Conservation (phyloP, 2,329 filamentous ascomycete genomes). For the Alternaria tenuissima region DNA sequence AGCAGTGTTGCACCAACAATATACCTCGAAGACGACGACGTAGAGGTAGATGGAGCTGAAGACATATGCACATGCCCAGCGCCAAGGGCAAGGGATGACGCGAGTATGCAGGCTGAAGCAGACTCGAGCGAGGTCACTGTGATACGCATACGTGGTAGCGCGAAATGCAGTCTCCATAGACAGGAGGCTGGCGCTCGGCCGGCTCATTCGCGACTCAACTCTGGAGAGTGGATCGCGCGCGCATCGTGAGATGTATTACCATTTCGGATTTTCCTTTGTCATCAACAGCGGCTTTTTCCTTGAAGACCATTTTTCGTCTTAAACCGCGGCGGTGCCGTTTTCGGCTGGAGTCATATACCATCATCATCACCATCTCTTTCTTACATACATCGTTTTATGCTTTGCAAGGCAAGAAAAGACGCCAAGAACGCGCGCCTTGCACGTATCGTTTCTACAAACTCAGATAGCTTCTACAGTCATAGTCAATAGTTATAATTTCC, state of each 20-base stretch:
- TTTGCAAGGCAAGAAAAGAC: background rate
- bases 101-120: constrained; percentile 1
- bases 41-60: background rate
- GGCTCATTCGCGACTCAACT: background rate
- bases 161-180: background rate
- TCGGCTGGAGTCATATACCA: constrained; percentile 6
- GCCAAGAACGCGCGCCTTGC: background rate
- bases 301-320: background rate
- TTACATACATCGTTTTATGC: background rate
- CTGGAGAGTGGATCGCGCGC: background rate
- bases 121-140: constrained; percentile 8
- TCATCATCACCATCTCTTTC: background rate
- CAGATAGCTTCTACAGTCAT: background rate
- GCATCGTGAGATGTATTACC: background rate
- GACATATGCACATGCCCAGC: background rate
- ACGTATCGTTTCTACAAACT: background rate
- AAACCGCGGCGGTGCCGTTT: background rate
- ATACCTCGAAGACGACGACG: background rate
- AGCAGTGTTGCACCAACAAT: background rate
- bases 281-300: background rate
- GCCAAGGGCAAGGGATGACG: background rate
- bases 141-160: background rate
- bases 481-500: background rate
- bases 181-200: background rate
- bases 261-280: background rate